These are phyloP conservation scores for Macrolepiota fuliginosa DNA, from an alignment of 768 basidiomycete species.

Conservation along the genomic window DNA sequence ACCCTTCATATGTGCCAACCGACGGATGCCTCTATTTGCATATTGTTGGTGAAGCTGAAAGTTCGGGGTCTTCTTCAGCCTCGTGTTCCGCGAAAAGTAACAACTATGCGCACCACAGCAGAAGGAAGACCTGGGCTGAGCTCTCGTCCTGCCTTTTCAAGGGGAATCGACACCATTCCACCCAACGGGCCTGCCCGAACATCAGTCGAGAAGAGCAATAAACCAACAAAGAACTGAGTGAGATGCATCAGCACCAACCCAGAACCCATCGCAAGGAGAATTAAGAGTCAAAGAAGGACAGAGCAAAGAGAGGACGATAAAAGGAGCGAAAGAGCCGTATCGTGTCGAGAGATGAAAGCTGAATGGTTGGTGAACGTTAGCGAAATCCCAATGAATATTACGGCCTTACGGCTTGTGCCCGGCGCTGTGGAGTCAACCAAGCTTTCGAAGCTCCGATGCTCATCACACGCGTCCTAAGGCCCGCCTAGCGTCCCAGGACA, in stretches of 20 bases:
- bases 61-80: background rate
- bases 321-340: background rate
- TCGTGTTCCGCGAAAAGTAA: background rate
- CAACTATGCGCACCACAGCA: background rate
- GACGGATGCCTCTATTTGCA: slow-evolving; percentile 49
- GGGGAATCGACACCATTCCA: background rate
- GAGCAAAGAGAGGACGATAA: background rate
- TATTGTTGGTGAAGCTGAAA: slow-evolving; percentile 56
- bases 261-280: background rate
- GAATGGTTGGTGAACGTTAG: background rate
- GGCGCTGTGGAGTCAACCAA: background rate
- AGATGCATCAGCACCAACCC: background rate
- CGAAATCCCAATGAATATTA: background rate
- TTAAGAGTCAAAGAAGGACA: background rate
- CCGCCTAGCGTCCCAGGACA: background rate
- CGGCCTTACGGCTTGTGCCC: background rate
- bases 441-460: background rate
- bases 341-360: background rate
- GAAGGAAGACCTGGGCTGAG: background rate
- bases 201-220: background rate
- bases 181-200: background rate
- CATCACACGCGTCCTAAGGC: background rate
- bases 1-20: slow-evolving; percentile 57
- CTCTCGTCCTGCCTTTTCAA: background rate
- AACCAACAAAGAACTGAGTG: background rate